Base-by-base conservation (phyloP, 495 filamentous ascomycete species). In the Astrothelium subdiscretum region DNA sequence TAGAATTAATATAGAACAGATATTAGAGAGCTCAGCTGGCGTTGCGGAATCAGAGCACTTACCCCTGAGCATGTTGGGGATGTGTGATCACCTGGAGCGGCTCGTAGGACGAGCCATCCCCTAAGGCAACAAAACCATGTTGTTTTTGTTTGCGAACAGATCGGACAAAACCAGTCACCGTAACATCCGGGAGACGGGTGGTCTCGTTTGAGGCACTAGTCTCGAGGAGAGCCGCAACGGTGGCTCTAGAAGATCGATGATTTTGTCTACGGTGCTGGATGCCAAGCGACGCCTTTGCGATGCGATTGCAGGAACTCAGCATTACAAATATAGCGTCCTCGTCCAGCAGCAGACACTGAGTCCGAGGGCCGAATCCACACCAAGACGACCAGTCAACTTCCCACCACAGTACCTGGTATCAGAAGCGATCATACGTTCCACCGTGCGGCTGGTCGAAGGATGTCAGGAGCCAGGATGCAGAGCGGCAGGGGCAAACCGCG, bases 131-230 rank as follows among this genome's bases (percentile, higher is more conserved):
- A 76, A 98, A 98, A 15, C 85, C 84, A 63, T 84, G 77, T 48
- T 79, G 79, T 75, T 96, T 96, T 76, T 95, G 92, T 68, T 88
- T 87, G 61, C 95, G 83, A 61, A 97, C 84, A 18, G 90, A 90
- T 57, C 89, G 84, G 63, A 97, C 78, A 73, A 86, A 92, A 35
- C 92, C 94, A 69, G 88, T 80, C 63, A 96, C 77, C 51, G 76
- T 83, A 57, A 71, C 72, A 58, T 62, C 57, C 20, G 58, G 15
- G 24, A 64, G 61, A 27, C 29, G 42, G n/a, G 2, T 10, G 44
- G 13, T 60, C 31, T 24, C 35, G 13, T 26, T 65, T 18, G 63
- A 57, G 13, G 48, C 57, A 10, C 38, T 43, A 27, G 57, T 26
- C 4, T 54, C 18, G 3, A 66, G 54, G 12, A 68, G 64, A 42